phyloP scores from a whole-genome alignment of 1,139 yeast genomes.

The Geotrichum cucujoidarum region DNA sequence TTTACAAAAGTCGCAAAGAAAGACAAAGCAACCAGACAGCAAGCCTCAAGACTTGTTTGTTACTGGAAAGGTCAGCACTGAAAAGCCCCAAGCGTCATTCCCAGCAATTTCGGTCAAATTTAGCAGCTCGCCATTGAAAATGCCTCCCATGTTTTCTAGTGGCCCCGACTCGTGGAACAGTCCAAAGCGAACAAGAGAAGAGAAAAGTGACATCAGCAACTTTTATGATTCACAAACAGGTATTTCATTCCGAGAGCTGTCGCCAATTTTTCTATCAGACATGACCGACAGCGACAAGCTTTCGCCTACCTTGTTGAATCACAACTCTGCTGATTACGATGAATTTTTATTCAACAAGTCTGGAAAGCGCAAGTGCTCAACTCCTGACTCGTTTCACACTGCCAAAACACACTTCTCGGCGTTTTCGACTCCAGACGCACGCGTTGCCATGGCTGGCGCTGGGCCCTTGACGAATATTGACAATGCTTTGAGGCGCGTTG shows the following conservation, averaged over 20 bases:
- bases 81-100: slow-evolving; percentile 1
- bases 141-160: slow-evolving; percentile 1
- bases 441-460: neutral
- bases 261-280: slow-evolving; percentile 3
- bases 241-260: neutral
- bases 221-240: neutral
- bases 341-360: too few species aligned
- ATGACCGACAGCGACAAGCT: too few species aligned
- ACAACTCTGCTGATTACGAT: too few species aligned
- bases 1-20: too few species aligned
- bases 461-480: slow-evolving; percentile 5
- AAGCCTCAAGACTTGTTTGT: too few species aligned
- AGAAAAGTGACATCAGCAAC: neutral
- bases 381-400: slow-evolving; percentile 10
- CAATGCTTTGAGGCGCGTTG: slow-evolving; percentile 11
- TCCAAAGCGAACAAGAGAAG: neutral
- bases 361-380: slow-evolving; percentile 1
- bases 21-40: too few species aligned
- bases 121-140: slow-evolving; percentile 9
- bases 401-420: slow-evolving; percentile 6
- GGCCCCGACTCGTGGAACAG: neutral
- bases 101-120: slow-evolving; percentile 3
- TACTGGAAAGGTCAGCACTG: neutral
- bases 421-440: neutral
- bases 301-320: too few species aligned